phyloP scores from a whole-genome alignment of 2,329 filamentous ascomycete species.

The Trichoderma cornu-damae region DNA sequence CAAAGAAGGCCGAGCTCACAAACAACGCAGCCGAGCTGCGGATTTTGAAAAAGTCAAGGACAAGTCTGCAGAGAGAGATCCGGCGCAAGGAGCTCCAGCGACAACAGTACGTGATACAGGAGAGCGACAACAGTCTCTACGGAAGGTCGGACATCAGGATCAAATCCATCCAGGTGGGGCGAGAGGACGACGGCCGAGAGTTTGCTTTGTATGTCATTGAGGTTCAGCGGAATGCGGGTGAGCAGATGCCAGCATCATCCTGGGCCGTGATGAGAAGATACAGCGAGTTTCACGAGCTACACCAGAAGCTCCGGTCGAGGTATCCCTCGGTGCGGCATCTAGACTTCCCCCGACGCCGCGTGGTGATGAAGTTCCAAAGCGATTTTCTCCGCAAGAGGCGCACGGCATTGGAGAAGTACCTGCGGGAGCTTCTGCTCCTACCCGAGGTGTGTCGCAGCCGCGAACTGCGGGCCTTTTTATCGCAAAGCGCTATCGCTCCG shows the following conservation, averaged over 20 bases:
- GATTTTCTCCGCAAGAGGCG: constrained; percentile 92
- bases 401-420: constrained; percentile 75
- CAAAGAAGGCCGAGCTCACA: constrained; percentile 89
- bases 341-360: constrained; percentile 84
- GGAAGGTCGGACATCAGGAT: constrained; percentile 86
- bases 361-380: constrained; percentile 94
- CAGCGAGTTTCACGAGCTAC: constrained; percentile 93
- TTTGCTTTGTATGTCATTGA: constrained; percentile 92
- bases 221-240: constrained; percentile 81
- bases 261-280: constrained; percentile 93
- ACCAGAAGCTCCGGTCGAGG: constrained; percentile 77
- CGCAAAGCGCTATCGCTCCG: constrained; percentile 72
- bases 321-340: constrained; percentile 85
- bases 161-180: constrained; percentile 86
- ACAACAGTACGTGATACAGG: constrained; percentile 94
- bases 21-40: constrained; percentile 93
- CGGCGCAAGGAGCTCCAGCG: constrained; percentile 90
- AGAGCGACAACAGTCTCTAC: constrained; percentile 95
- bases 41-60: constrained; percentile 88
- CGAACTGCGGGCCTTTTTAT: constrained; percentile 87
- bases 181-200: constrained; percentile 87
- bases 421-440: constrained; percentile 73
- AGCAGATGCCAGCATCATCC: constrained; percentile 92
- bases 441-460: constrained; percentile 92
- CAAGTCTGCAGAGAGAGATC: constrained; percentile 87